Percentiles rank a stretch among this genome's conserved stretches.
Conservation (phyloP, 2,329 filamentous ascomycete species). For the Alternaria hordeiaustralica region DNA sequence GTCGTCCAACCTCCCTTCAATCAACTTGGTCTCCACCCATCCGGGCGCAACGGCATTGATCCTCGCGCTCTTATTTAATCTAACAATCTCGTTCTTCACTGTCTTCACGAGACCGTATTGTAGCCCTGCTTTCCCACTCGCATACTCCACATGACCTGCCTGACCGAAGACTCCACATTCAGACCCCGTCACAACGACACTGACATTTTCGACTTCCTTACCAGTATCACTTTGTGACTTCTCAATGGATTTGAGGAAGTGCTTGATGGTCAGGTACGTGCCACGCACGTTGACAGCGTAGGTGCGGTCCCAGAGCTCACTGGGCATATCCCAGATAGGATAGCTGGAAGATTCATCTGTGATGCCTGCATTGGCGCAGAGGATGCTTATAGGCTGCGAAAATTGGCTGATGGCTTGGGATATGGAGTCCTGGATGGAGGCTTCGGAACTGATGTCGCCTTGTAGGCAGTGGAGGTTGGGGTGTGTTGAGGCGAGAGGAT, state of each 20-base stretch:
- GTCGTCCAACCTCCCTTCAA: slow-evolving; percentile 59
- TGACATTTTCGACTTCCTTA: slow-evolving; percentile 56
- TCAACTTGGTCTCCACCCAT: slow-evolving; percentile 57
- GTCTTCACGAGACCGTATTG: slow-evolving; percentile 61
- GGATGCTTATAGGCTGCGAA: slow-evolving; percentile 58
- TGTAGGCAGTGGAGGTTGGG: slow-evolving; percentile 51
- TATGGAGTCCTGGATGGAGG: slow-evolving; percentile 53
- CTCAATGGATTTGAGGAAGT: slow-evolving; percentile 57
- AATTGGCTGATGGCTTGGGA: slow-evolving; percentile 52
- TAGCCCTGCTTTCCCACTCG: slow-evolving; percentile 55
- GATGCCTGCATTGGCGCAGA: slow-evolving; percentile 61
- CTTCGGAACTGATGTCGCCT: slow-evolving; percentile 59
- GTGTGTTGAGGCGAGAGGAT: slow-evolving; percentile 33
- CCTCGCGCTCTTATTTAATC: slow-evolving; percentile 57
- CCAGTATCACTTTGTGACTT: slow-evolving; percentile 46
- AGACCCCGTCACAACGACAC: slow-evolving; percentile 61
- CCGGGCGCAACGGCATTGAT: slow-evolving; percentile 62
- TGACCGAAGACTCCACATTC: slow-evolving; percentile 60
- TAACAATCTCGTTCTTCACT: slow-evolving; percentile 63
- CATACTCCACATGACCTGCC: slow-evolving; percentile 59
- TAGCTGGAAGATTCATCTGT: slow-evolving; percentile 58
- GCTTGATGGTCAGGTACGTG: slow-evolving; percentile 63
- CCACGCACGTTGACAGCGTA: slow-evolving; percentile 60
- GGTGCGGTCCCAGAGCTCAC: slow-evolving; percentile 60
- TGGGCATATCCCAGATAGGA: slow-evolving; percentile 60